phyloP scores from a whole-genome alignment of 768 basidiomycete species.

The Neoboletus magnificus region DNA sequence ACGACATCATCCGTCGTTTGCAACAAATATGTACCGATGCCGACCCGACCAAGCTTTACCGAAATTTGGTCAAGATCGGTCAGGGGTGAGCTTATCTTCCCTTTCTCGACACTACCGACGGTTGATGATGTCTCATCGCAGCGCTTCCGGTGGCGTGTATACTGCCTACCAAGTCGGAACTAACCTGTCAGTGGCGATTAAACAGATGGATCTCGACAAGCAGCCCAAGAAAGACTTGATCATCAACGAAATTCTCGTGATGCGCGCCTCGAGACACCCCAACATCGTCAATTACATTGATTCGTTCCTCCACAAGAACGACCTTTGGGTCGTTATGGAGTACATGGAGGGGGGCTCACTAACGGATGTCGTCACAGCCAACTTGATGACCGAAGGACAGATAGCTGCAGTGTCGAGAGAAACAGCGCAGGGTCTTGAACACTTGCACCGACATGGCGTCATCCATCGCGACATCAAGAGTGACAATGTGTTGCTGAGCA shows the following conservation, averaged over 20 bases:
- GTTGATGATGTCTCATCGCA: constrained; percentile 31
- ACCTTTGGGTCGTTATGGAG: constrained; percentile 99
- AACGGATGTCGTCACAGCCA: constrained; percentile 88
- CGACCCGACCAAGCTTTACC: constrained; percentile 91
- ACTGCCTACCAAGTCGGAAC: constrained; percentile 97
- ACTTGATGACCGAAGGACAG: constrained; percentile 97
- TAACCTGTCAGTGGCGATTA: constrained; percentile 94
- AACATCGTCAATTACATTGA: constrained; percentile 99
- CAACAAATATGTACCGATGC: constrained; percentile 96
- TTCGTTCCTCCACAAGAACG: constrained; percentile 96
- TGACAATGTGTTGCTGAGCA: constrained; percentile 90
- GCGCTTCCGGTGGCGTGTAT: constrained; percentile 96
- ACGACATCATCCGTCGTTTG: constrained; percentile 87
- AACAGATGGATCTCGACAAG: constrained; percentile 99
- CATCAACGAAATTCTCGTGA: constrained; percentile 99
- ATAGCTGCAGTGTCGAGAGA: constrained; percentile 96
- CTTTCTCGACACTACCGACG: background rate
- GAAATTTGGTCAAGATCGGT: constrained; percentile 93
- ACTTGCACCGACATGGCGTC: constrained; percentile 93
- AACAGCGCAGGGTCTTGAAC: constrained; percentile 88
- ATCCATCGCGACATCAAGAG: constrained; percentile 99
- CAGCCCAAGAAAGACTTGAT: constrained; percentile 99
- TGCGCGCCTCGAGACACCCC: constrained; percentile 95
- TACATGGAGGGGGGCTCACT: constrained; percentile 97
- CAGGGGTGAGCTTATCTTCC: constrained; percentile 68